Evolutionary conservation across 306 rosid species (phyloP), one percentile per base, ranked within the genome.

Genomic region (Argentina anserina): DNA sequence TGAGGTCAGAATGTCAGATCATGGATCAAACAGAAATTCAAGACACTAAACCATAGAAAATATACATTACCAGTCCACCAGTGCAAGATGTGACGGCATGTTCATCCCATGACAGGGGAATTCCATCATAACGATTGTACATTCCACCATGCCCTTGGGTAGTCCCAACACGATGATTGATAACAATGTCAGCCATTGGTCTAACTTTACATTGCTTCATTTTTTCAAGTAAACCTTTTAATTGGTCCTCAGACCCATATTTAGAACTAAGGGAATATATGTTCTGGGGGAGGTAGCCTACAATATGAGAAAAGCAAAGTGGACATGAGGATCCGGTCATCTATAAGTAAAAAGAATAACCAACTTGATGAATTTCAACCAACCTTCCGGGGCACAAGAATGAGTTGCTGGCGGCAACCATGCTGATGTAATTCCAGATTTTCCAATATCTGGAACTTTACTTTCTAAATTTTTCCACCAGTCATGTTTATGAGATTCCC

Each of bases 371-470:
- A 73, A 33, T 47, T 55, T 45, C 9, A 64, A 43, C 74, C 76
- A 65, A 90, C 98, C 98, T 86, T 93, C 83, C 43, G 94, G 83
- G 15, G 98, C 69, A 37, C 89, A 70, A 58, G 98, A 90, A 42
- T 90, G 89, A 74, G 88, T 85, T 65, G 97, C 78, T n/a, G 97
- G 98, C 17, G 98, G 98, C 86, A 93, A 78, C 98, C 97, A 93
- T 26, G 82, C 91, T 20, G 98, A 89, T 13, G 98, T 89, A 70
- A 93, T 85, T 66, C 98, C 98, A 79, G 92, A 78, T 69, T 80
- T 76, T 55, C 96, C 92, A 12, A 90, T 83, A 60, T 90, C 96
- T 21, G 89, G 78, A 81, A 90, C 85, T 87, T 90, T 90, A 43
- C 73, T 47, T 49, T 89, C 92, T 72, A 90, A 83, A 81, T 82